Percentiles rank a stretch among this genome's conserved stretches.
Evolutionary conservation across 1,284 basidiomycete genomes (phyloP).

Genomic region (Tranzscheliella williamsii): DNA sequence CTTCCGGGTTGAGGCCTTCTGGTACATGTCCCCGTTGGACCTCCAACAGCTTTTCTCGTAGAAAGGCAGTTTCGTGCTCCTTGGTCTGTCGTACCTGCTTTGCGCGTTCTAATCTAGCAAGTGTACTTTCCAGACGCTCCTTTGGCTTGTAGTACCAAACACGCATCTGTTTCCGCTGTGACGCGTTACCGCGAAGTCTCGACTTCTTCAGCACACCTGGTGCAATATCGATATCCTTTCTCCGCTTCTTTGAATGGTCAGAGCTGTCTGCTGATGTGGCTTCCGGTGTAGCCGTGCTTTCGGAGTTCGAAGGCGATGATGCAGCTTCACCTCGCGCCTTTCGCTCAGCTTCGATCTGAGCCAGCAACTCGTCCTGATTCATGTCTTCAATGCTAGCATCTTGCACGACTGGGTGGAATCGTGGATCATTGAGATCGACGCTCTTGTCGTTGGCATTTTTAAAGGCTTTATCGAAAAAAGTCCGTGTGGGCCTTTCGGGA

Average conservation of each 20-base stretch:
- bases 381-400: slow-evolving; percentile 34
- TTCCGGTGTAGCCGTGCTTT: no score
- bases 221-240: slow-evolving; percentile 12
- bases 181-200: slow-evolving; percentile 31
- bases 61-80: slow-evolving; percentile 34
- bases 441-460: slow-evolving; percentile 18
- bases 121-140: slow-evolving; percentile 26
- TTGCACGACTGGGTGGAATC: slow-evolving; percentile 33
- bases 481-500: slow-evolving; percentile 27
- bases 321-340: neutral
- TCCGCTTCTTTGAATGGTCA: slow-evolving; percentile 8
- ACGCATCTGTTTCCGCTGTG: slow-evolving; percentile 18
- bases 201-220: slow-evolving; percentile 34
- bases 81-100: slow-evolving; percentile 10
- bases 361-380: slow-evolving; percentile 17
- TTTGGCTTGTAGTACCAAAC: slow-evolving; percentile 41
- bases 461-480: slow-evolving; percentile 42
- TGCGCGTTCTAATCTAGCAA: slow-evolving; percentile 1
- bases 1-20: neutral
- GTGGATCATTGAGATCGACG: slow-evolving; percentile 29
- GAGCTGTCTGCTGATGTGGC: no score
- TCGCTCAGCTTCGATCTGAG: slow-evolving; percentile 12
- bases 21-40: neutral
- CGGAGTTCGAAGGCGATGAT: neutral
- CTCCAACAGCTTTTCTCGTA: slow-evolving; percentile 21